A percentile compares a stretch with the other conserved stretches of the same genome.
Conservation (phyloP, 306 rosid genomes). For the Sphenostylis stenocarpa region DNA sequence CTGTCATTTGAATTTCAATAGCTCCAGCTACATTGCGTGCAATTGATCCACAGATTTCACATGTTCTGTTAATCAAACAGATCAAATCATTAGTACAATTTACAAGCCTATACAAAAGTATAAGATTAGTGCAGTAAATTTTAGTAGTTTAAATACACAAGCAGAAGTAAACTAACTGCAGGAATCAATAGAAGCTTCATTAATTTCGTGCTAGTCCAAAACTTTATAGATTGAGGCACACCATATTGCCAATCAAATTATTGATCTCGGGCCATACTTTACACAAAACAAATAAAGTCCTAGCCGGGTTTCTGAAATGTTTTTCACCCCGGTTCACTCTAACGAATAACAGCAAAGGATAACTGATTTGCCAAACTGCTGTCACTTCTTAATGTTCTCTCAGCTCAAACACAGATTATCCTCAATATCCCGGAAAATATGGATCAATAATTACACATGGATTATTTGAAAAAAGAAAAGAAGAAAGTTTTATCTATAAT, state of each 20-base stretch:
- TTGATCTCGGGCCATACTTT: not conserved
- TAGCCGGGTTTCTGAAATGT: not conserved
- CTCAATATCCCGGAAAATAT: not conserved
- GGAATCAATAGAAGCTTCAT: constrained; percentile 4
- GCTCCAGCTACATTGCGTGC: constrained; percentile 72
- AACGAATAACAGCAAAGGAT: not conserved
- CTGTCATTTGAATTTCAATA: constrained; percentile 60
- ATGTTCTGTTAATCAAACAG: constrained; percentile 56
- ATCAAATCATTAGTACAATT: constrained; percentile 18
- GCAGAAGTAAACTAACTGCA: not conserved
- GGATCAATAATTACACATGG: not conserved
- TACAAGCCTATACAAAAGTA: not conserved
- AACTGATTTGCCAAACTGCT: not conserved
- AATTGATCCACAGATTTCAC: constrained; percentile 85
- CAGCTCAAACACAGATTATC: not conserved
- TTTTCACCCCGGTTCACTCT: not conserved
- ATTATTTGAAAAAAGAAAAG: not conserved
- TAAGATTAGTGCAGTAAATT: not conserved
- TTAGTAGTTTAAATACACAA: not conserved
- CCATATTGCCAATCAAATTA: not conserved
- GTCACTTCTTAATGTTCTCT: not conserved
- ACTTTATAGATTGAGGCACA: not conserved
- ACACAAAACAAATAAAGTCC: not conserved
- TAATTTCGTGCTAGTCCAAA: not conserved
- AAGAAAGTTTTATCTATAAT: not conserved